Percentiles rank a stretch among this genome's conserved stretches.
Conservation (phyloP, 2,329 filamentous ascomycete species). For the Exophiala xenobiotica region DNA sequence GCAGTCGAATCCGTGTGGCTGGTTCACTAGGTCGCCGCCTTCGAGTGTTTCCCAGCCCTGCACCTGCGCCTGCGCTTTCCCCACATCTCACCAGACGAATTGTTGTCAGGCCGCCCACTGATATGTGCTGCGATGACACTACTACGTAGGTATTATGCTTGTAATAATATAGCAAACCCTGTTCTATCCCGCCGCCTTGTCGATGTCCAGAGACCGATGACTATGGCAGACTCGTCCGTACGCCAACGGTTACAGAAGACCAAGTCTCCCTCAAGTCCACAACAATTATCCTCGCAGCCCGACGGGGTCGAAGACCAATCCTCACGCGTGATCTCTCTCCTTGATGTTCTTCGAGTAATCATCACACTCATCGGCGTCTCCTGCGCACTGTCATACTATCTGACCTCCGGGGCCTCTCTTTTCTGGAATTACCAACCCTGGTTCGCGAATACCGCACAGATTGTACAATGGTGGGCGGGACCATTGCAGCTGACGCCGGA, state of each 20-base stretch:
- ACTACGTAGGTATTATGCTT: too few species aligned
- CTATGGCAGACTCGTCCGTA: slow-evolving; percentile 15
- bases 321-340: slow-evolving; percentile 40
- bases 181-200: too few species aligned
- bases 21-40: slow-evolving; percentile 6
- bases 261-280: slow-evolving; percentile 1
- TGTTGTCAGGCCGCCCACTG: not conserved
- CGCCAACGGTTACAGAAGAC: slow-evolving; percentile 11
- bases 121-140: too few species aligned
- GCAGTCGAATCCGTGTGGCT: slow-evolving; percentile 18
- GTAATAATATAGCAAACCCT: too few species aligned
- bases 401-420: slow-evolving; percentile 68
- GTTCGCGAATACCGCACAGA: slow-evolving; percentile 58
- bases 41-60: slow-evolving; percentile 8
- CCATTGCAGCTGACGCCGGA: slow-evolving; percentile 71
- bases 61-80: not conserved
- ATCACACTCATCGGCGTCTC: slow-evolving; percentile 66
- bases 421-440: slow-evolving; percentile 67
- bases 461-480: slow-evolving; percentile 59
- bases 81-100: slow-evolving; percentile 11
- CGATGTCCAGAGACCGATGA: slow-evolving; percentile 1
- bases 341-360: slow-evolving; percentile 70
- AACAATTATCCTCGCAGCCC: not conserved
- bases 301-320: slow-evolving; percentile 23
- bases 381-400: slow-evolving; percentile 71